Base-by-base conservation (phyloP, 331 rosid species). In the Quercus lobata region DNA sequence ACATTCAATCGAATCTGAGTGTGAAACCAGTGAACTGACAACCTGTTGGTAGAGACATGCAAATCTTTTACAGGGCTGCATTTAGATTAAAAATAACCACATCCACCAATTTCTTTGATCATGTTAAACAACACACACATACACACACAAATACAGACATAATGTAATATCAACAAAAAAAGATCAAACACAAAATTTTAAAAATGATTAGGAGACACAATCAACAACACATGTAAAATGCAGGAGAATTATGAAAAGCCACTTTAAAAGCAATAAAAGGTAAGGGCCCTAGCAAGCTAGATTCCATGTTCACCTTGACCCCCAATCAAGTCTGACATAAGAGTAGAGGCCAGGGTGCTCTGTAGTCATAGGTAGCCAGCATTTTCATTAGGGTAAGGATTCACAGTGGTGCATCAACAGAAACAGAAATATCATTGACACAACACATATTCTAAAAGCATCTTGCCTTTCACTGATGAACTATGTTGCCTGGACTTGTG, bases 1-100 rank as follows among this genome's bases (percentile, higher is more conserved):
- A 82, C 97, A 89, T 79, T 95, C 99, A 0, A 90, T 83, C 70
- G 99, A 93, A 76, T 84, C 96, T 4, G 92, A 70, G 79, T 88
- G 96, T 80, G 97, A 81, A 80, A 75, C 72, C 78, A 89, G 82
- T 25, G 94, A 76, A 83, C 77, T 90, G 24, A 95, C 88, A 69
- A 95, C 98, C 99, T 95, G 87, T 81, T 79, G 61, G 74, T 37
- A 62, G 82, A 6, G 80, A 66, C 24, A 72, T 30, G 77, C 19
- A 69, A 3, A 30, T 78, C 63, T 66, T 41, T 76, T 55, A 89
- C 70, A 80, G 57, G 75, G 69, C 76, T 30, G 44, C 56, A 18
- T 52, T 34, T 4, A 57, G 2, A 65, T 56, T 7, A 29, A 7
- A 32, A 21, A 12, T 32, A 57, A 44, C 32, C 14, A 16, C 14